Evolutionary conservation across 805 yeast species (phyloP), one percentile per base, ranked within the genome.

Genomic region (Ogataea pignaliae): DNA sequence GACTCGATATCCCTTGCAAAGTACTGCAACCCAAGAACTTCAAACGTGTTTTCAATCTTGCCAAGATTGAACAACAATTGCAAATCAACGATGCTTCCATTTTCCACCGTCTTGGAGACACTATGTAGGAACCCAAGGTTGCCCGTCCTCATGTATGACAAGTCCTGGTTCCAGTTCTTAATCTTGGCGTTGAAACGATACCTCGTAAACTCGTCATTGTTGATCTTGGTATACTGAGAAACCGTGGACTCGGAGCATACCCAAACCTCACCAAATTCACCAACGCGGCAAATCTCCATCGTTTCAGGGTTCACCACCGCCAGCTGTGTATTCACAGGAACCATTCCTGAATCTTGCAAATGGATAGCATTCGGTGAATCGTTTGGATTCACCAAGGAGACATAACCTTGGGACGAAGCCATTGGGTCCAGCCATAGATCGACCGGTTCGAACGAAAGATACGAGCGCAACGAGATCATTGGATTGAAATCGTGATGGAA

Each of bases 181-280:
- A 90, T 77, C 42, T 71, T 75, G 13, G 89, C 91, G 18, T 68
- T 64, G 52, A 86, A 79, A 51, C 85, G 85, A 16, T 70, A 69
- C 10, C 68, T 62, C 6, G 70, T 71, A 51, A 82, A 78, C 10
- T 73, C 40, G 1, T 54, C 56, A 18, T 43, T 45, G 16, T 51
- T 52, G 16, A 2, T 36, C 41, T 76, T 71, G 34, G 79, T 76
- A 59, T 80, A 83, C 7, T 79, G 77, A 11, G 71, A 62, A 28
- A 81, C 83, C 53, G 85, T 89, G 1, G 91, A 95, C 51, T 88
- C 96, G 1, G 96, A 85, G 50, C 86, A 79, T 2, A 91, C 95
- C 98, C 98, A 93, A 34, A 93, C 88, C 65, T 93, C 99, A 30
- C 99, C 99, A 62, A 79, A 81, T 63, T 93, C 99, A 8, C 98